Evolutionary conservation across 1,284 basidiomycete species (phyloP), one percentile per base, ranked within the genome.

Genomic region (Fomitiporia mediterranea): DNA sequence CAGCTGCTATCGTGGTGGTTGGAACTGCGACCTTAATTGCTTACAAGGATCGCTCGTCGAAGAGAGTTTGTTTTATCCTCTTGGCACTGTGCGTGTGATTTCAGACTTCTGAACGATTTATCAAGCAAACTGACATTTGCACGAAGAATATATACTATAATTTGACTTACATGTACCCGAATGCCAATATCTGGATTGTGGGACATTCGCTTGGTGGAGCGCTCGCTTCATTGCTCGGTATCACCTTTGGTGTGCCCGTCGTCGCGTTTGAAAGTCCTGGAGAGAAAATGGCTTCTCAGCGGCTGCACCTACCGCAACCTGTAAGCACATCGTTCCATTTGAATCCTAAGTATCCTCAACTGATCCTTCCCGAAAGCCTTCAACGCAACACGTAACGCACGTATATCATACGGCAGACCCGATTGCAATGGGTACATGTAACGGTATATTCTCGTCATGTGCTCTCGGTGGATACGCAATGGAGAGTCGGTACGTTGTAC

Each of bases 201-300:
- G 96, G 96, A 0, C 94, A 97, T 70, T 95, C 90, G 15, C 67
- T 82, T 40, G 66, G 67, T 62, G 34, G 62, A 66, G 65, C 63
- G 59, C 52, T 98, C 4, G 86, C 92, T 0, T 82, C 89, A n/a
- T 78, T 98, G 53, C 75, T 98, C 17, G 94, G 91, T 0, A 76
- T 86, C 15, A 97, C 96, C 0, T 99, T 98, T 67, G 96, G 96
- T n/a, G 79, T 79, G 0, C 96, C 96, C 0, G 89, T 83, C 4
- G 87, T 98, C 23, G 78, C 93, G 0, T 95, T 96, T 65, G 95
- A 98, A 74, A 77, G 93, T 17, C 95, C 95, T 0, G 95, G 94
- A 3, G 97, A 99, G 64, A 83, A 80, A 63, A 79, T 96, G 68
- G 91, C 97, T 0, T 84, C 97, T 0, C 68, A 73, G 42, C 81